Evolutionary conservation across 116 monocot species (phyloP).

Genomic region (Papilionanthe hybrid): DNA sequence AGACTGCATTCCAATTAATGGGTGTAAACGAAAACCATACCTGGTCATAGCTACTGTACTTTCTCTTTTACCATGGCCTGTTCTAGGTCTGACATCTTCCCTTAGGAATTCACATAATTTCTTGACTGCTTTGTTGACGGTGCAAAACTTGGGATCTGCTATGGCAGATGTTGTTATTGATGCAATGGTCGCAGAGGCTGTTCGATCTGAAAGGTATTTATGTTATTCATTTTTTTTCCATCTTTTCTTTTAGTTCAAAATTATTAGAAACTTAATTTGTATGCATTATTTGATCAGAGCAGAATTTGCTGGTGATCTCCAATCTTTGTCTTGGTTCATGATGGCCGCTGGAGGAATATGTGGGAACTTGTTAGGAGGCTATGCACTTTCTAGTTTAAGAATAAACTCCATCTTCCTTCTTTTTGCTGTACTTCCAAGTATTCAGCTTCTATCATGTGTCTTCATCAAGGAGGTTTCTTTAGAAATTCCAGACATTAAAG

Average conservation of each 20-base stretch:
- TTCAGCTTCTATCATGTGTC: constrained; percentile 66
- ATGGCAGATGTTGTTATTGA: constrained; percentile 94
- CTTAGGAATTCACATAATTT: constrained; percentile 48
- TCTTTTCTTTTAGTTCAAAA: background rate
- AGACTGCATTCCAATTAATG: constrained; percentile 73
- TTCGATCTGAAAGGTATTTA: constrained; percentile 48
- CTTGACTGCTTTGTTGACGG: constrained; percentile 40
- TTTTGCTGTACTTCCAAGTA: constrained; percentile 55
- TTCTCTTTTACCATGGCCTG: constrained; percentile 72
- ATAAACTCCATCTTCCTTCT: constrained; percentile 61
- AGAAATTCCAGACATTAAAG: constrained; percentile 3
- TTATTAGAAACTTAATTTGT: constrained; percentile 14
- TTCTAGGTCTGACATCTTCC: constrained; percentile 40
- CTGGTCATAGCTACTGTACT: constrained; percentile 56
- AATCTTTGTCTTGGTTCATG: constrained; percentile 71
- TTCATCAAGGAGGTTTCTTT: constrained; percentile 43
- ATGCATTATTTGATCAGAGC: constrained; percentile 35
- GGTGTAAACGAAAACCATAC: constrained; percentile 63
- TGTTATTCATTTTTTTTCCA: constrained; percentile 1
- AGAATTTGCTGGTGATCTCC: constrained; percentile 78
- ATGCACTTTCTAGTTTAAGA: constrained; percentile 42
- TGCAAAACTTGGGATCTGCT: constrained; percentile 78
- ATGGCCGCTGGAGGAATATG: constrained; percentile 85
- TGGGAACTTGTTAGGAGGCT: constrained; percentile 80
- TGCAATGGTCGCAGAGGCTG: constrained; percentile 91